phyloP scores from a whole-genome alignment of 1,284 basidiomycete genomes.

The Meira nashicola region DNA sequence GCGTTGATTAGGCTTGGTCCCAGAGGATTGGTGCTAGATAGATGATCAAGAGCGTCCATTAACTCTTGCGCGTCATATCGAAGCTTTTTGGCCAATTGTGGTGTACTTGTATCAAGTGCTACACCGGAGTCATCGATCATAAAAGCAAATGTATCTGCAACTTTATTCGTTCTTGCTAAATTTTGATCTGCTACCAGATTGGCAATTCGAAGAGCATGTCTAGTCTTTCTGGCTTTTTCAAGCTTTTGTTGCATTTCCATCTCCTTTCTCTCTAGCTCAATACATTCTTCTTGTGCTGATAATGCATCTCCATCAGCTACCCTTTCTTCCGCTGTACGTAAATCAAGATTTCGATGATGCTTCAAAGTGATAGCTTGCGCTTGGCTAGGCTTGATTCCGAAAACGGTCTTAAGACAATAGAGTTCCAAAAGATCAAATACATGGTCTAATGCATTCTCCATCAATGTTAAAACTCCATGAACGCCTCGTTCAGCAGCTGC shows the following conservation, averaged over 20 bases:
- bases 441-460: conserved; percentile 50
- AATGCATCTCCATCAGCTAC: conserved; percentile 7
- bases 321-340: conserved; percentile 22
- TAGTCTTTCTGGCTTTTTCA: not conserved
- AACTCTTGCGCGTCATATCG: conserved; percentile 25
- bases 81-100: conserved; percentile 23
- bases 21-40: conserved; percentile 33
- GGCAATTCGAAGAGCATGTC: not conserved
- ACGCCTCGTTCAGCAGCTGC: conserved; percentile 23
- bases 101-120: not conserved
- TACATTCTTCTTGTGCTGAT: conserved; percentile 21
- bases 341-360: conserved; percentile 49
- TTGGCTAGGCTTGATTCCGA: conserved; percentile 41
- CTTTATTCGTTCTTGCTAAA: not conserved
- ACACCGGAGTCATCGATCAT: not conserved
- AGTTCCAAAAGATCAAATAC: conserved; percentile 50
- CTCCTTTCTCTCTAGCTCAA: conserved; percentile 16
- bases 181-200: not conserved
- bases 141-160: not conserved
- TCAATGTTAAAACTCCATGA: conserved; percentile 42
- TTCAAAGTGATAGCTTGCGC: conserved; percentile 42
- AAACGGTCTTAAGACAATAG: conserved; percentile 44
- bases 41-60: conserved; percentile 23
- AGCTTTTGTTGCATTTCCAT: conserved; percentile 32
- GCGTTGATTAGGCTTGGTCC: conserved; percentile 16